These are phyloP conservation scores for Trichoderma breve DNA, from an alignment of 2,329 filamentous ascomycete species.

Conservation along the genomic window DNA sequence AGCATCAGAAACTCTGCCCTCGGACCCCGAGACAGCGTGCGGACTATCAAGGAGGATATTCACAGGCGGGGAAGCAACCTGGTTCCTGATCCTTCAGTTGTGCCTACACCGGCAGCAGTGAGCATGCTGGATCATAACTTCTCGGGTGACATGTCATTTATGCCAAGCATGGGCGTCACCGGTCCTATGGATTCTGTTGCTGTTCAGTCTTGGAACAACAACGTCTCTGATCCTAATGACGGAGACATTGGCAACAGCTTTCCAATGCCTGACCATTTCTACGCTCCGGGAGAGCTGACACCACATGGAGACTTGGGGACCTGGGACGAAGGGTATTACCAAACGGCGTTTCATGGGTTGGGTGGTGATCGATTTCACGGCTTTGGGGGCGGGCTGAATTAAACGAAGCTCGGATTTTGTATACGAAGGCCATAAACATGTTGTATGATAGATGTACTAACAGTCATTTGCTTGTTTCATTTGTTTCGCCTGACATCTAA, in stretches of 20 bases:
- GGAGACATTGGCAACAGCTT: constrained; percentile 24
- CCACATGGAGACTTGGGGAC: constrained; percentile 28
- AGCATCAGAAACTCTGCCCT: constrained; percentile 28
- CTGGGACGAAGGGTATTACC: constrained; percentile 26
- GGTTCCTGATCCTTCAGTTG: constrained; percentile 25
- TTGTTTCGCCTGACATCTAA: background rate
- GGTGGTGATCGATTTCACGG: constrained; percentile 28
- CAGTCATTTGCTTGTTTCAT: background rate
- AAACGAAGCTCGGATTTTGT: background rate
- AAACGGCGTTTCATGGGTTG: constrained; percentile 24
- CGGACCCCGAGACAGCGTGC: constrained; percentile 33
- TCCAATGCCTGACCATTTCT: constrained; percentile 27
- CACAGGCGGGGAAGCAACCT: constrained; percentile 28
- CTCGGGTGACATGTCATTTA: constrained; percentile 25
- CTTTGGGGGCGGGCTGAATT: background rate
- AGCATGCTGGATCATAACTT: constrained; percentile 20
- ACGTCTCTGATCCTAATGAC: constrained; percentile 27
- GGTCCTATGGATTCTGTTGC: constrained; percentile 20
- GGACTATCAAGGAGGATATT: constrained; percentile 27
- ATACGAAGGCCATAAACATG: background rate
- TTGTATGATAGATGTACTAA: constrained; percentile 14
- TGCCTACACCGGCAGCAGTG: constrained; percentile 23
- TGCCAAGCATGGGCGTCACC: constrained; percentile 24
- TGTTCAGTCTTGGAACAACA: constrained; percentile 34
- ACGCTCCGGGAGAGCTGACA: constrained; percentile 23